Base-by-base conservation (phyloP, 352 stramenopile species). In the Pythium apleroticum region DNA sequence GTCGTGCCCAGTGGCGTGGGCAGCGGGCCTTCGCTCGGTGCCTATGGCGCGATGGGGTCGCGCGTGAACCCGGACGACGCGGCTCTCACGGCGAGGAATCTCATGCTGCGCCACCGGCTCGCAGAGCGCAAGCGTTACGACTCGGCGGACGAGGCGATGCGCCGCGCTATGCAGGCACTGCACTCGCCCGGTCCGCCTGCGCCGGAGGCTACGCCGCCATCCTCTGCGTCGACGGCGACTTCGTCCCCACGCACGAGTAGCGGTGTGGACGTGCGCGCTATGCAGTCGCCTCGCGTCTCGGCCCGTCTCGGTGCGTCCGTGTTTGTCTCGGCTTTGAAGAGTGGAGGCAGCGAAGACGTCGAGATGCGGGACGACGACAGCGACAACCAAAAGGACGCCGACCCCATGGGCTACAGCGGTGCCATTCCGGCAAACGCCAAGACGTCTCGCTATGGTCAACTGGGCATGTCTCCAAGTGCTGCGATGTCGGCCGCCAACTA, bases 131-230 rank as follows among this genome's bases (percentile, higher is more conserved):
- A 93, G 66, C 84, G 80, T 6, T 95, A 90, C 60, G 86, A 95
- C 73, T 95, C 86, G 61, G 86, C 86, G 4, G 86, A 95, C 67
- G 84, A 95, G 50, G 82, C 84, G 30, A 89, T 95, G 77, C 52
- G 52, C 25, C 37, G 49, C 17, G 66, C 52, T 2, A 68, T 73
- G 66, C 14, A 73, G 45, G 22, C 63, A 1, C 39, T 17, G 24
- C 33, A 60, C 31, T 37, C 57, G 11, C 11, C 39, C 17, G 53
- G 41, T 6, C 19, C n/a, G 3, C 31, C 7, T 9, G 20, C 39
- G 11, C 4, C 17, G 11, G 15, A 39, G 52, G 14, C n/a, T 8
- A 45, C 35, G 12, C 20, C 17, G 9, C 10, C 48, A 10, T n/a
- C 35, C 24, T n/a, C 52, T 1, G n/a, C 41, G 17, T 22, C 49